phyloP scores from a whole-genome alignment of 106 monocot genomes.

The Cymbidium sinense region DNA sequence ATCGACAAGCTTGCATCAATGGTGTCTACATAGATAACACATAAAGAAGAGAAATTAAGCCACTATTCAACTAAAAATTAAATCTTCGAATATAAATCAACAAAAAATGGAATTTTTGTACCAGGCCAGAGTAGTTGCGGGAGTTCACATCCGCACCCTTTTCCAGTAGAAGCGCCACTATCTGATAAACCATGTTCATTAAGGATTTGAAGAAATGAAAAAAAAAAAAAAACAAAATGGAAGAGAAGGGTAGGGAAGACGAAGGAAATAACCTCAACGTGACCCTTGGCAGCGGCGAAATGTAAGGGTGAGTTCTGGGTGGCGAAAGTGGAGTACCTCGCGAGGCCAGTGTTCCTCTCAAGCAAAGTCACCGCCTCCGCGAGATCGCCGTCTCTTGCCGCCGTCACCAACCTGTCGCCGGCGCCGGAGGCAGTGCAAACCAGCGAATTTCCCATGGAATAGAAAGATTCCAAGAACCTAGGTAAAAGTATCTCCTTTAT shows the following conservation, averaged over 20 bases:
- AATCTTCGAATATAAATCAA: neutral
- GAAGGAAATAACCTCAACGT: slow-evolving; percentile 41
- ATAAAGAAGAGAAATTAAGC: neutral
- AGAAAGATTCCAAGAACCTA: neutral
- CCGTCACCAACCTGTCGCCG: slow-evolving; percentile 70
- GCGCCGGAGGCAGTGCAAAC: slow-evolving; percentile 41
- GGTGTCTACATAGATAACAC: slow-evolving; percentile 7
- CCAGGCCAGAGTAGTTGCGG: slow-evolving; percentile 79
- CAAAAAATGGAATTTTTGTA: neutral
- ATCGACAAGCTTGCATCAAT: slow-evolving; percentile 24
- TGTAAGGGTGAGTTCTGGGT: slow-evolving; percentile 81
- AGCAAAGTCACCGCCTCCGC: slow-evolving; percentile 24
- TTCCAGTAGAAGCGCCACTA: slow-evolving; percentile 59
- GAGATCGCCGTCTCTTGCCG: slow-evolving; percentile 74
- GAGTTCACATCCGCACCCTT: slow-evolving; percentile 75
- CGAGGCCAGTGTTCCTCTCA: neutral
- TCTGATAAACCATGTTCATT: slow-evolving; percentile 19
- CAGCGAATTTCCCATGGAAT: slow-evolving; percentile 72
- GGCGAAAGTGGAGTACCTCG: slow-evolving; percentile 59
- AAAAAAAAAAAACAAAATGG: neutral
- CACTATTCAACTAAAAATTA: neutral
- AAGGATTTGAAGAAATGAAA: neutral
- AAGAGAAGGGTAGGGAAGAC: neutral
- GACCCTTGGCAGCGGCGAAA: slow-evolving; percentile 73
- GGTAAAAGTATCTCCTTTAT: neutral